phyloP scores from a whole-genome alignment of 768 basidiomycete species.

The Pleurotus sapidus region DNA sequence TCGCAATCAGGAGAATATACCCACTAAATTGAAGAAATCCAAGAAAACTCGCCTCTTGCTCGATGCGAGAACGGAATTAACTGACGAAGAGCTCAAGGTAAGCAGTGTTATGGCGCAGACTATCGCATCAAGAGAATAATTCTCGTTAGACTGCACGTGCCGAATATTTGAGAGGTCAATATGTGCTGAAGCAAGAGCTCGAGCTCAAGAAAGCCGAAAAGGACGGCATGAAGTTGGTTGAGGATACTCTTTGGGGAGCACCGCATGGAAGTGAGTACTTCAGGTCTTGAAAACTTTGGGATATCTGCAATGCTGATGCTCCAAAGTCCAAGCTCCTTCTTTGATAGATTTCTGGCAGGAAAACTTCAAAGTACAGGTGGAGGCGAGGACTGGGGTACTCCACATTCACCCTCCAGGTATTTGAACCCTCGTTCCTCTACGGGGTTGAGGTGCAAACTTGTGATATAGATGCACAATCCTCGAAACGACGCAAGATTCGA shows the following conservation, averaged over 20 bases:
- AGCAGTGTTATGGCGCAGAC: slow-evolving; percentile 4
- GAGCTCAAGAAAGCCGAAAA: slow-evolving; percentile 55
- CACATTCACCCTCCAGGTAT: slow-evolving; percentile 36
- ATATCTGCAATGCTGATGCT: not conserved
- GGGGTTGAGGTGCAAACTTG: not conserved
- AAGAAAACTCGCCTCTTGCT: slow-evolving; percentile 60
- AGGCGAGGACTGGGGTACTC: slow-evolving; percentile 50
- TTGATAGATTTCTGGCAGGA: slow-evolving; percentile 74
- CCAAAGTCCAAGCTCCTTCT: slow-evolving; percentile 63
- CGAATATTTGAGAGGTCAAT: slow-evolving; percentile 66
- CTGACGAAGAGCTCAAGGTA: slow-evolving; percentile 80
- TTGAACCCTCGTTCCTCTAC: not conserved
- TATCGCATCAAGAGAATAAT: not conserved
- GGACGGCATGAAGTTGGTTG: slow-evolving; percentile 47
- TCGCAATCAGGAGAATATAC: slow-evolving; percentile 14
- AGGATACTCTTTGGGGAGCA: slow-evolving; percentile 64
- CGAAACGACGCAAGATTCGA: slow-evolving; percentile 46
- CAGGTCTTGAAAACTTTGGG: not conserved
- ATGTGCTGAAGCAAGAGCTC: slow-evolving; percentile 45
- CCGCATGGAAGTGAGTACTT: slow-evolving; percentile 57
- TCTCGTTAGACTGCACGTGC: slow-evolving; percentile 51
- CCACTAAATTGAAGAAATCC: slow-evolving; percentile 20
- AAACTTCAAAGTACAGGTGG: slow-evolving; percentile 68
- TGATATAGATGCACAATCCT: slow-evolving; percentile 35
- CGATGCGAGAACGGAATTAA: slow-evolving; percentile 75